Base-by-base conservation (phyloP, 768 basidiomycete genomes). In the Calocera viscosa region DNA sequence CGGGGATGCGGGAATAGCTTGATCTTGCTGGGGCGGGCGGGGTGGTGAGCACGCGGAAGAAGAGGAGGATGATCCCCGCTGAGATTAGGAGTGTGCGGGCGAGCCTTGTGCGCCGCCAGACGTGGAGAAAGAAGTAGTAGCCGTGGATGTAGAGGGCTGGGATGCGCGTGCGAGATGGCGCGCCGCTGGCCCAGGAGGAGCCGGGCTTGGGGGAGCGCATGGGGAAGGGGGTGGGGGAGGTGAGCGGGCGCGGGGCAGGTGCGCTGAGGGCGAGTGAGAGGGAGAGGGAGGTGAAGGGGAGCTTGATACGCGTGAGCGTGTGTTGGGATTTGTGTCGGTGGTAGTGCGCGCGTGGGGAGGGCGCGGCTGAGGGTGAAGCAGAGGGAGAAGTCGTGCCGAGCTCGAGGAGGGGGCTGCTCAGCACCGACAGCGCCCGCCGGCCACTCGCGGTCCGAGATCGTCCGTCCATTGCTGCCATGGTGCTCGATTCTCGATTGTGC, bases 1-100 rank as follows among this genome's bases (percentile, higher is more conserved):
- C 53, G 53, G 53, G 53, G 24, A 60, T 60, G 30, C 53, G 53
- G 14, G 53, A 32, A 26, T 47, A 47, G 53, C 2, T 32, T 19
- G 53, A 60, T 7, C 24, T 14, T 7, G 53, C 14, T 8, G 53
- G 53, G 24, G 53, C 2, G 7, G 53, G 53, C 8, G 53, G 53
- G 7, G 53, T 60, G 53, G 53, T 60, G 16, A 60, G 53, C 7
- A 60, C 30, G 53, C 53, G 53, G 30, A 60, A 60, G 53, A 60
- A 60, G 53, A 60, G 53, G 26, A 60, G 53, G 53, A 60, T 26
- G 24, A 32, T 32, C 3, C 26, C 53, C 14, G 53, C 53, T 26
- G 26, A 28, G 53, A 60, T 26, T 11, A 60, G 53, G 53, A 60
- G 53, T 2, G 53, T 60, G 24, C 53, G 53, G 14, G 53, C 53